Base-by-base conservation (phyloP, 148 eudicot genomes). In the Camellia japonica region DNA sequence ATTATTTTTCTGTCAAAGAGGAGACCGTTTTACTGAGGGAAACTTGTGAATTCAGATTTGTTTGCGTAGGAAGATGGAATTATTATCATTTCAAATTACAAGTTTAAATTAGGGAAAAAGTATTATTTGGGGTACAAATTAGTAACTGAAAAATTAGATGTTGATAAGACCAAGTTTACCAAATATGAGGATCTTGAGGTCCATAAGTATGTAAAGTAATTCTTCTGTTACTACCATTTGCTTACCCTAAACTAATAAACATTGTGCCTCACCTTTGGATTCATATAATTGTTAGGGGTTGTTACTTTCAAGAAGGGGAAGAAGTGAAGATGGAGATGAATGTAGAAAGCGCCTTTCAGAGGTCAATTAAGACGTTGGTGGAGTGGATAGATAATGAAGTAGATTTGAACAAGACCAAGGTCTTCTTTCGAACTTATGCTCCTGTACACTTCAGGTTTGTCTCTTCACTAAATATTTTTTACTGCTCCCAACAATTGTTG, bases 391-490 rank as follows among this genome's bases (percentile, higher is more conserved):
- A 77, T 56, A 82, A 68, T 73, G 87, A 92, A 80, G 91, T 94
- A 23, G 80, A 92, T 76, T 51, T 77, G 80, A 85, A 74, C 80
- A 90, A 84, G 84, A 92, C 97, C 68, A 90, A 84, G 20, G 86
- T 94, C 78, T 75, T 87, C 83, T 90, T 94, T 79, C 94, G 98
- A 18, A 86, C 87, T 63, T 94, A 88, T 78, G 86, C 97, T 77
- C 97, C 98, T 13, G 89, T 92, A 41, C 98, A 94, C 83, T 94
- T 88, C 94, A 92, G 96, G 98, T 94, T 80, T 72, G 81, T 64
- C 64, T 82, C 64, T 23, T 73, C 23, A 4, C 20, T 49, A 15
- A n/a, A 0, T 12, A 18, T 41, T 63, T 19, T 67, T 23, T 0
- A 49, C 46, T 75, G 67, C 30, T 30, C 49, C 42, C n/a, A 13